phyloP scores from a whole-genome alignment of 805 yeast species.

The Candida ulmi region DNA sequence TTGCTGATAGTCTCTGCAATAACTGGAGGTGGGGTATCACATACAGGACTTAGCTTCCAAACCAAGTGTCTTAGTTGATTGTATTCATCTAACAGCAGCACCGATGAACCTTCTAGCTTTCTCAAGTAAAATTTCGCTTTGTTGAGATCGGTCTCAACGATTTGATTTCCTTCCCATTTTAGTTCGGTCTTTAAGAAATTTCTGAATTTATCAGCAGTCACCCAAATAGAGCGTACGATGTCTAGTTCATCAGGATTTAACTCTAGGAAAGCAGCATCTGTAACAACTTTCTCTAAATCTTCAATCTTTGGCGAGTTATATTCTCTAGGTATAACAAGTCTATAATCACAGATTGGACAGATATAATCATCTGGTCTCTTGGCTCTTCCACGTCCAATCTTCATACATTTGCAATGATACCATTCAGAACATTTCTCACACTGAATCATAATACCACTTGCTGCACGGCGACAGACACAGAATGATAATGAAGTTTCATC shows the following conservation, averaged over 20 bases:
- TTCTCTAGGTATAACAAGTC: constrained; percentile 25
- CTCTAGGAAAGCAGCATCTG: constrained; percentile 23
- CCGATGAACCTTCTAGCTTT: constrained; percentile 41
- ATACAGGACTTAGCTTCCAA: constrained; percentile 22
- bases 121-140: constrained; percentile 38
- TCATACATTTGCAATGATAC: constrained; percentile 62
- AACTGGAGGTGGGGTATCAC: constrained; percentile 23
- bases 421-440: constrained; percentile 69
- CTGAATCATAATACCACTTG: constrained; percentile 59
- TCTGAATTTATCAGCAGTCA: constrained; percentile 16
- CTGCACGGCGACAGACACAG: constrained; percentile 60
- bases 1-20: constrained; percentile 16
- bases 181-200: constrained; percentile 15
- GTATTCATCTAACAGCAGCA: constrained; percentile 29
- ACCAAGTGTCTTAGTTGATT: constrained; percentile 23
- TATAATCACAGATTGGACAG: constrained; percentile 51
- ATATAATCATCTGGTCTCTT: constrained; percentile 33
- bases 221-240: constrained; percentile 13
- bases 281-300: constrained; percentile 25
- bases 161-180: constrained; percentile 14
- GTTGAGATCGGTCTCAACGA: constrained; percentile 18
- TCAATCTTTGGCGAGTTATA: constrained; percentile 28
- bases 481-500: constrained; percentile 26
- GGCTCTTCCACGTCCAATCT: constrained; percentile 27
- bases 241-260: constrained; percentile 30